phyloP scores from a whole-genome alignment of 2,329 filamentous ascomycete species.

The Dactylellina parvicollis region DNA sequence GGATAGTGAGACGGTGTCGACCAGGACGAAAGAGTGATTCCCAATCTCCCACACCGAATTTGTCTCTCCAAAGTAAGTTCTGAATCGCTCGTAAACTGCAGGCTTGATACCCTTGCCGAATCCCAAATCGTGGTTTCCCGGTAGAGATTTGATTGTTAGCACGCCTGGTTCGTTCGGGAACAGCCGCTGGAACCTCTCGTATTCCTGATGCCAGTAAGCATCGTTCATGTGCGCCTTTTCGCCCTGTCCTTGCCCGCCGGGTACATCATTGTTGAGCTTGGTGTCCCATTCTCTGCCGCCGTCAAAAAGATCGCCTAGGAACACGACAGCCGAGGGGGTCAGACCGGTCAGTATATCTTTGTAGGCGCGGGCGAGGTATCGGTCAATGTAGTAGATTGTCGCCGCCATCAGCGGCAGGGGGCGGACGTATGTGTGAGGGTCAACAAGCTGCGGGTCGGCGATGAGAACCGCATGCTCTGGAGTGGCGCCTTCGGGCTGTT shows the following conservation, averaged over 20 bases:
- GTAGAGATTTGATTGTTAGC: conserved; percentile 83
- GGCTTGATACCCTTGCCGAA: conserved; percentile 86
- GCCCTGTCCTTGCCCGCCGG: conserved; percentile 29
- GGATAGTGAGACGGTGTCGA: conserved; percentile 88
- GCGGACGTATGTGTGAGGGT: conserved; percentile 93
- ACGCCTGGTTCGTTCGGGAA: conserved; percentile 75
- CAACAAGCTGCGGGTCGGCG: conserved; percentile 90
- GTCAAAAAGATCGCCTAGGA: conserved; percentile 94
- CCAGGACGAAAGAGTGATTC: conserved; percentile 93
- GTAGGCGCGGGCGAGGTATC: conserved; percentile 86
- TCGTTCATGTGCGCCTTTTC: conserved; percentile 72
- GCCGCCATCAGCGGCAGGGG: conserved; percentile 71
- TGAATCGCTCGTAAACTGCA: conserved; percentile 82
- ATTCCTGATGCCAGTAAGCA: conserved; percentile 86
- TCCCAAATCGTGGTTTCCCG: conserved; percentile 94
- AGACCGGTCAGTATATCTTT: conserved; percentile 77
- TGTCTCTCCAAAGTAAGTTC: conserved; percentile 87
- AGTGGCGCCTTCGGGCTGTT: conserved; percentile 76
- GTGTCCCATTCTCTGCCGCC: conserved; percentile 96
- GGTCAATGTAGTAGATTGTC: conserved; percentile 81
- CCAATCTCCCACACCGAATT: conserved; percentile 91
- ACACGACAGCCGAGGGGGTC: conserved; percentile 86
- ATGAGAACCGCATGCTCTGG: conserved; percentile 87
- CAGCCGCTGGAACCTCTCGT: conserved; percentile 82
- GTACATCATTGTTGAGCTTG: conserved; percentile 63